Base-by-base conservation (phyloP, 1,139 yeast species). In the Blastobotrys illinoisensis region DNA sequence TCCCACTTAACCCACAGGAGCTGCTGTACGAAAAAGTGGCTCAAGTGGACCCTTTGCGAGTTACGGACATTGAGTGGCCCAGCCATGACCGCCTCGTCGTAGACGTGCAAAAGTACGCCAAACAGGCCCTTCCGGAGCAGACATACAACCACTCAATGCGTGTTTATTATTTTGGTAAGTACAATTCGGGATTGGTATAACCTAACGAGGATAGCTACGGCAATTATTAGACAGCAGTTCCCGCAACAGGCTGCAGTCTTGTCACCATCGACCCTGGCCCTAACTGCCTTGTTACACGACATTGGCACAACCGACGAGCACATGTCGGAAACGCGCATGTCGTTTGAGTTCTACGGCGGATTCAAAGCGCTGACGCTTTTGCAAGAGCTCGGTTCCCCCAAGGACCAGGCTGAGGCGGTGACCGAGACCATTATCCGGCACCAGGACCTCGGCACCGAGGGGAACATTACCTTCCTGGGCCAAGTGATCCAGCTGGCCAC, bases 331-430 rank as follows among this genome's bases (percentile, higher is more conserved):
- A 56, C 64, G 19, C 59, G 61, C 49, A 54, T 61, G 49, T 59
- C 63, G 44, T 60, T 60, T 54, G 64, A 61, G 52, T 61, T 58
- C 40, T 60, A 58, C 43, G 64, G 63, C 11, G 64, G 62, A 5
- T 40, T 52, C 13, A 47, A 60, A 24, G 61, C 64, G 4, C 54
- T 61, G 9, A 58, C 60, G n/a, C 48, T 57, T 44, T 45, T 61
- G 14, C 49, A 56, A 11, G 49, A 54, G 14, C 49, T 51, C 9
- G 47, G 47, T 14, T 50, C 48, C 3, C 54, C 61, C 40, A 52
- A 53, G 13, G 64, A 59, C 36, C 55, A 54, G 43, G 63, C 62
- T 11, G 64, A 60, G 21, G 60, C 63, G n/a, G 62, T 61, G 14
- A 45, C 53, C 45, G 64, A 61, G 45, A 60, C 64, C 3, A 59